Evolutionary conservation across 2,329 filamentous ascomycete genomes (phyloP).

Genomic region (Pseudogymnoascus sp.): DNA sequence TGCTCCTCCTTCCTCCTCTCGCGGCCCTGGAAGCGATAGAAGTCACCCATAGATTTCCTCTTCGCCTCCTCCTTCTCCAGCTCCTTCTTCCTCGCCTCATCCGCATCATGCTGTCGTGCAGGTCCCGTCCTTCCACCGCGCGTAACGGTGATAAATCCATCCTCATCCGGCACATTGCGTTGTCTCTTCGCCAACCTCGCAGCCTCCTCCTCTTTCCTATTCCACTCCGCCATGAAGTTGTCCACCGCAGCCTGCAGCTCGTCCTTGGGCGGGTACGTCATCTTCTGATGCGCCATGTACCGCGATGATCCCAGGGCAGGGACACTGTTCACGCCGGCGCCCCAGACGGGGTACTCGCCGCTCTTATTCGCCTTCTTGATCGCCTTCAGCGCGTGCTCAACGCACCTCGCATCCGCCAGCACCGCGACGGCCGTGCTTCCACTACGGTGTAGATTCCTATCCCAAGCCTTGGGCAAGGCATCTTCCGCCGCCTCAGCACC

Average conservation of each 20-base stretch:
- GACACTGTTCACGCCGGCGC: conserved; percentile 50
- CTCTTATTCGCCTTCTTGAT: conserved; percentile 53
- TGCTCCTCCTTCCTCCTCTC: conserved; percentile 74
- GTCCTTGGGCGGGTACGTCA: conserved; percentile 62
- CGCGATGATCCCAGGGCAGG: conserved; percentile 50
- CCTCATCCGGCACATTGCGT: conserved; percentile 79
- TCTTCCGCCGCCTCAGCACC: conserved; percentile 53
- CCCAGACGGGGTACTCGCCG: conserved; percentile 60
- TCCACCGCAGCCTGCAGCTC: conserved; percentile 69
- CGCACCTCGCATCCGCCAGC: conserved; percentile 76
- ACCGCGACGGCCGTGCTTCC: conserved; percentile 74
- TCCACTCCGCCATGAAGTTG: conserved; percentile 79
- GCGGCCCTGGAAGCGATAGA: conserved; percentile 77
- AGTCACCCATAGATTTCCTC: conserved; percentile 59
- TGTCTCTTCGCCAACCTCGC: conserved; percentile 55
- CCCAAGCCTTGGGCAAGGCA: conserved; percentile 68
- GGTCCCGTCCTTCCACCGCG: conserved; percentile 66
- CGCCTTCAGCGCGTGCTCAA: conserved; percentile 71
- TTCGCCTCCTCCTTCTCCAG: conserved; percentile 58
- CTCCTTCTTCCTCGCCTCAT: conserved; percentile 51
- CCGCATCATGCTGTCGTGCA: conserved; percentile 64
- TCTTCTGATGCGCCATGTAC: conserved; percentile 57
- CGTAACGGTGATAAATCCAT: conserved; percentile 90
- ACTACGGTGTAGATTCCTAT: conserved; percentile 60
- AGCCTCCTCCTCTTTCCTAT: conserved; percentile 58